Evolutionary conservation across 805 yeast genomes (phyloP), one percentile per base, ranked within the genome.

Genomic region (Starmerella stigmatis): DNA sequence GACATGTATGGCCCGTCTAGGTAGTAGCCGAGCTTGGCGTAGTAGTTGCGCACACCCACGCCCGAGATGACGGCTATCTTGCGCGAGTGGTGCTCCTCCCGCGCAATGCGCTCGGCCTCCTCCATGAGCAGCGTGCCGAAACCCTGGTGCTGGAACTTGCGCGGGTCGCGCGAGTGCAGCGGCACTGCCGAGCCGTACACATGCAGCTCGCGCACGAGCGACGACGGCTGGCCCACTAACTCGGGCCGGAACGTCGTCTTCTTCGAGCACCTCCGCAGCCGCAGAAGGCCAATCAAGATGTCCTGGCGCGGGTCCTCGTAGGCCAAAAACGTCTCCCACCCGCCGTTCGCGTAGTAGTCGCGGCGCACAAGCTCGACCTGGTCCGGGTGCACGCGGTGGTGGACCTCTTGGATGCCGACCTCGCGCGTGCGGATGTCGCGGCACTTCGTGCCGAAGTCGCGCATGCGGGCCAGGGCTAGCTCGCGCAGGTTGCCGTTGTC

Each of bases 141-240:
- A 17, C 98, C 98, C 70, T 92, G 98, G 69, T 92, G 98, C 68
- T 92, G 98, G 70, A 92, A 92, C 64, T 92, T 92, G 59, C 95
- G 75, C 37, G 98, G 98, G 65, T 92, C 98, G 55, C 97, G 74
- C 3, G 94, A 82, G 63, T 92, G 98, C 47, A 92, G 66, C 3
- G 98, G 97, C 17, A 92, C 98, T 16, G 88, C 98, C 4, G 94
- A 83, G 12, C 98, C 98, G 59, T 92, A 92, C 25, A 92, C 98
- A 58, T 92, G 98, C 53, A 92, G 70, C 63, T 92, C 98, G 64
- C 98, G 76, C n/a, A 92, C 96, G 44, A 92, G 78, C 2, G 96
- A 86, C 0, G 96, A 84, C 49, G 79, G 89, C 64, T 86, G 94
- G 9, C 69, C 64, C 0, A 76, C 78, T 59, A 92, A 78, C 60